Evolutionary conservation across 2,329 filamentous ascomycete genomes (phyloP), one percentile per base, ranked within the genome.

Genomic region (Ilyonectria robusta): DNA sequence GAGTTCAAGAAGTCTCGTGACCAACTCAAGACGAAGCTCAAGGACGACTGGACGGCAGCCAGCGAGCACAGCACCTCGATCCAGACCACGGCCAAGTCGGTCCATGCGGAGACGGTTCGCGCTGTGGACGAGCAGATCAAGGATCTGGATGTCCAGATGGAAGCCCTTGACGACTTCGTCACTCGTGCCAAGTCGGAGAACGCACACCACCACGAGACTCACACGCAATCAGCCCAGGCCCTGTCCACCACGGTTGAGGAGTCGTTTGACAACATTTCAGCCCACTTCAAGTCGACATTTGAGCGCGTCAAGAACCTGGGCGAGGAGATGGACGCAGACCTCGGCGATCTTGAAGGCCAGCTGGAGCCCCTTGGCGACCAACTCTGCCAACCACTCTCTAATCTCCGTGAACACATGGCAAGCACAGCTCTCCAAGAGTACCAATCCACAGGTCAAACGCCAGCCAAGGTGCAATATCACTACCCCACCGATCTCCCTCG

Each of bases 91-190:
- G 95, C 95, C 0, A 92, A 93, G 73, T 93, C 93, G 2, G 94
- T 98, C 1, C 95, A 99, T 72, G 92, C 93, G 37, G 93, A 97
- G 81, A 98, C 95, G 0, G 90, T 97, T 33, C 91, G 92, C 7
- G 95, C 97, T 65, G 95, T 98, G 13, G 93, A 95, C 76, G 91
- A 93, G 64, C 96, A 99, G 81, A 93, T 97, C 83, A 87, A 89
- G 62, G 93, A 97, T 72, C 92, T 99, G 77, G 92, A 93, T 67
- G 88, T 86, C n/a, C 94, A 98, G 80, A 95, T 99, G 88, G 89
- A 91, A 63, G 93, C 94, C 1, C 87, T 99, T 8, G 95, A 98
- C 75, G 93, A 95, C 71, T 97, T 98, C 74, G 94, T 98, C 44
- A 88, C 91, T 35, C 91, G 93, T 35, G 94, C 97, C 56, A 90